Conservation (phyloP, 2,329 filamentous ascomycete species). For the Rugonectria rugulosa region DNA sequence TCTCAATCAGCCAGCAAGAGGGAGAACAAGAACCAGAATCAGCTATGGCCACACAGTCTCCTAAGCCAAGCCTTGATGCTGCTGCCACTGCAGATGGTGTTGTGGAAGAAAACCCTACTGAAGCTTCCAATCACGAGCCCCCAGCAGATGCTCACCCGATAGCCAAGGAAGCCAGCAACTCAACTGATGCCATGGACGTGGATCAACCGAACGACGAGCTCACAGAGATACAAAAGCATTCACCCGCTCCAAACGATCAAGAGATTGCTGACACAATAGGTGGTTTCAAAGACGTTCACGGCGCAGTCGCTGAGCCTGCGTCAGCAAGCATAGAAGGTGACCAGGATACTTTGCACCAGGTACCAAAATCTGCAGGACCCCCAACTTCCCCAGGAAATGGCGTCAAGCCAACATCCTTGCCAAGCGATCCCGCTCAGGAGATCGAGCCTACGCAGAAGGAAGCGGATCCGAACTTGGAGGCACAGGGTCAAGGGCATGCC, state of each 20-base stretch:
- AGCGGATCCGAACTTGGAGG: slow-evolving; percentile 6
- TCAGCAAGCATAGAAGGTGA: slow-evolving; percentile 1
- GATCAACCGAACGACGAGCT: slow-evolving; percentile 19
- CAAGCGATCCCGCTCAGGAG: slow-evolving; percentile 11
- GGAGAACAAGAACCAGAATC: slow-evolving; percentile 1
- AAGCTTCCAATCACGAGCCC: not conserved
- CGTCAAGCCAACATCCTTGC: slow-evolving; percentile 7
- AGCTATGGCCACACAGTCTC: slow-evolving; percentile 4
- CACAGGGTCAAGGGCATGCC: slow-evolving; percentile 9
- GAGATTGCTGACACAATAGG: slow-evolving; percentile 21
- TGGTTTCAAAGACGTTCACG: slow-evolving; percentile 17
- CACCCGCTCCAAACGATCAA: slow-evolving; percentile 5
- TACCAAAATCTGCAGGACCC: slow-evolving; percentile 15
- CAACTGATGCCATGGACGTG: slow-evolving; percentile 33
- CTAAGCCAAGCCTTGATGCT: slow-evolving; percentile 17
- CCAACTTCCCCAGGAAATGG: slow-evolving; percentile 17
- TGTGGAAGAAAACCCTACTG: slow-evolving; percentile 3
- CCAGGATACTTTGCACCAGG: slow-evolving; percentile 11
- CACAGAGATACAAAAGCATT: not conserved
- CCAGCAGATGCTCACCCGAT: slow-evolving; percentile 1
- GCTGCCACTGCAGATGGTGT: slow-evolving; percentile 6
- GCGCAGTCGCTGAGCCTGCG: slow-evolving; percentile 11
- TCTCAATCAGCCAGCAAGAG: not conserved
- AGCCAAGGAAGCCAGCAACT: not conserved
- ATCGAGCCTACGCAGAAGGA: slow-evolving; percentile 3